Evolutionary conservation across 2,329 filamentous ascomycete genomes (phyloP).

Genomic region (Dactylellina drechsleri): DNA sequence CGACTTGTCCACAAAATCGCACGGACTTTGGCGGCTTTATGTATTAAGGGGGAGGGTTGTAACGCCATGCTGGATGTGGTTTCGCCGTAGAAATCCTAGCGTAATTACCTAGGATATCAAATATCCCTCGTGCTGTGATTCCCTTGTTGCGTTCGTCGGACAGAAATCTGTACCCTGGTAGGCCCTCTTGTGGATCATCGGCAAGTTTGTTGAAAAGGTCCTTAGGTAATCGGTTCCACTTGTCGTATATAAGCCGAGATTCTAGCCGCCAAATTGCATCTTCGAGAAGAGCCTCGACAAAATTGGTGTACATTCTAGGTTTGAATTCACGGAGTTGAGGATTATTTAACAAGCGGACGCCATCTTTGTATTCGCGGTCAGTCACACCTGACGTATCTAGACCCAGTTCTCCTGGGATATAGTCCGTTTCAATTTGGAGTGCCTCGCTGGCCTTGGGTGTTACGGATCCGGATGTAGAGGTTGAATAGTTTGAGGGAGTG

Average conservation of each 20-base stretch:
- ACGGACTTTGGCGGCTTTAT: background rate
- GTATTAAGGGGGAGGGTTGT: background rate
- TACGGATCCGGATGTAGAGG: background rate
- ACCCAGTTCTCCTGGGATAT: background rate
- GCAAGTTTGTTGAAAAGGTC: slow-evolving; percentile 29
- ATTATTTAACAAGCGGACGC: background rate
- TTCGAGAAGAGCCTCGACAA: slow-evolving; percentile 29
- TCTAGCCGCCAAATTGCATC: slow-evolving; percentile 47
- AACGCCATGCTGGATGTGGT: background rate
- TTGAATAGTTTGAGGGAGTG: background rate
- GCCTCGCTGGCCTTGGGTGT: background rate
- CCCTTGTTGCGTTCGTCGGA: slow-evolving; percentile 31
- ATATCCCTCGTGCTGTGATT: background rate
- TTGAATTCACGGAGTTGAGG: background rate
- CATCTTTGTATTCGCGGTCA: background rate
- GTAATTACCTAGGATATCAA: slow-evolving; percentile 39
- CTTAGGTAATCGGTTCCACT: slow-evolving; percentile 12
- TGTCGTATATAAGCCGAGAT: slow-evolving; percentile 25
- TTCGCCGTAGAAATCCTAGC: slow-evolving; percentile 7
- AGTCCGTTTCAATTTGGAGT: background rate
- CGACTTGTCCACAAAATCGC: background rate
- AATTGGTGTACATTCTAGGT: slow-evolving; percentile 8
- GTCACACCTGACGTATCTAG: too few relatives aligned
- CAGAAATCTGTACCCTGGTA: slow-evolving; percentile 36
- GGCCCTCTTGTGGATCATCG: slow-evolving; percentile 32